Conservation (phyloP, 164 flowering plant genomes). For the Chimonanthus praecox region DNA sequence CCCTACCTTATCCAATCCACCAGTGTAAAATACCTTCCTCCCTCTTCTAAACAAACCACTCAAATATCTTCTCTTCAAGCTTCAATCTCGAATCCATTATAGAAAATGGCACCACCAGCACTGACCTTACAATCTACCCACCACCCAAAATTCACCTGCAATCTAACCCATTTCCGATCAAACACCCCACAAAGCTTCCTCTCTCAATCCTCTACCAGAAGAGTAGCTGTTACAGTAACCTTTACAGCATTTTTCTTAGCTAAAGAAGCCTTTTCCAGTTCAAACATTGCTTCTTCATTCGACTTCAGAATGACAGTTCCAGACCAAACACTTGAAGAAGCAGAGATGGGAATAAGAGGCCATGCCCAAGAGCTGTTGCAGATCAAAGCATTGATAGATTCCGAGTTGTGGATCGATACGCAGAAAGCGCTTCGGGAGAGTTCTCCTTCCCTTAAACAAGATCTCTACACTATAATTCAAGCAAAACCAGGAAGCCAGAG, state of each 20-base stretch:
- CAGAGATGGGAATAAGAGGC: constrained; percentile 32
- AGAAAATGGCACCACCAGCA: constrained; percentile 4
- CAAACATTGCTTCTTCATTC: constrained; percentile 25
- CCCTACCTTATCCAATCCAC: background rate
- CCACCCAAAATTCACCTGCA: constrained; percentile 1
- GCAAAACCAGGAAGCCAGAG: constrained; percentile 53
- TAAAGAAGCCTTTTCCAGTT: constrained; percentile 10
- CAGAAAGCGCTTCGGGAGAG: constrained; percentile 51
- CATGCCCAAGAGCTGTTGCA: constrained; percentile 41
- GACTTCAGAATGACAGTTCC: constrained; percentile 51
- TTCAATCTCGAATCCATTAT: background rate
- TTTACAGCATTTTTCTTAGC: constrained; percentile 16
- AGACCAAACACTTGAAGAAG: constrained; percentile 61
- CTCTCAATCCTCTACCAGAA: constrained; percentile 1
- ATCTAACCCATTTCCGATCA: background rate
- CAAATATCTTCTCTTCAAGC: background rate
- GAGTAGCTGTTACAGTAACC: constrained; percentile 8
- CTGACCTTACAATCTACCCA: constrained; percentile 1
- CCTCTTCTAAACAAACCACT: too few relatives aligned
- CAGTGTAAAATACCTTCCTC: too few relatives aligned
- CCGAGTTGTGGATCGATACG: constrained; percentile 52
- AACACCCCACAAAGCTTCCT: constrained; percentile 4
- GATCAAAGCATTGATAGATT: constrained; percentile 41
- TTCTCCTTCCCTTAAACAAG: constrained; percentile 49
- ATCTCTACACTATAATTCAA: constrained; percentile 66